Percentiles rank a stretch among this genome's conserved stretches.
Evolutionary conservation across 2,329 filamentous ascomycete species (phyloP).

Genomic region (Colletotrichum tofieldiae): DNA sequence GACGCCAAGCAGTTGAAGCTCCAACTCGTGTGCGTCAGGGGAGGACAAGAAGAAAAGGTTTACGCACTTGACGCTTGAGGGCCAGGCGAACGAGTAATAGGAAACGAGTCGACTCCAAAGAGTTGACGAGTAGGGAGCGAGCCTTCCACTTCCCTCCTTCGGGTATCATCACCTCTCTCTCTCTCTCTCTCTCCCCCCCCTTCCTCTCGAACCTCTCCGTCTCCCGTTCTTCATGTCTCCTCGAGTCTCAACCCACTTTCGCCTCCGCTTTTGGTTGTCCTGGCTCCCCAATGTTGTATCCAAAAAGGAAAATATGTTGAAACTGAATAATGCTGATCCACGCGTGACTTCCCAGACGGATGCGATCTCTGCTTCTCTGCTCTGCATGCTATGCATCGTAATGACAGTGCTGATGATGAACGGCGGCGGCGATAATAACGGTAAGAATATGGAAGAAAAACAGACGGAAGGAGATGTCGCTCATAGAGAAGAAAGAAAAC

Average conservation of each 20-base stretch:
- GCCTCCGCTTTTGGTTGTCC: neutral
- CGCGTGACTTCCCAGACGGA: conserved; percentile 5
- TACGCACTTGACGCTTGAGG: neutral
- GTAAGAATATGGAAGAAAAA: neutral
- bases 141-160: neutral
- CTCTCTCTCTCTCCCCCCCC: too few species aligned
- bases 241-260: neutral
- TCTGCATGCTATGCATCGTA: conserved; percentile 36
- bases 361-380: conserved; percentile 25
- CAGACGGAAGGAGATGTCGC: neutral
- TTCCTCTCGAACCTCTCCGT: neutral
- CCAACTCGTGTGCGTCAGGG: neutral
- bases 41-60: neutral
- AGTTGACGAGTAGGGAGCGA: neutral
- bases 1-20: neutral
- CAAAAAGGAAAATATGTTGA: neutral
- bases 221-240: neutral
- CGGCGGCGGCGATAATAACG: neutral
- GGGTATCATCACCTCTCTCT: conserved; percentile 34
- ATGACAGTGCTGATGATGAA: conserved; percentile 26
- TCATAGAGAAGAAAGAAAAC: neutral
- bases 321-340: neutral
- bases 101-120: neutral
- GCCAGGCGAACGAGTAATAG: neutral
- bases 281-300: neutral